A percentile compares a stretch with the other conserved stretches of the same genome.
phyloP scores from a whole-genome alignment of 2,329 filamentous ascomycete genomes.

The Mollisiaceae sp. region DNA sequence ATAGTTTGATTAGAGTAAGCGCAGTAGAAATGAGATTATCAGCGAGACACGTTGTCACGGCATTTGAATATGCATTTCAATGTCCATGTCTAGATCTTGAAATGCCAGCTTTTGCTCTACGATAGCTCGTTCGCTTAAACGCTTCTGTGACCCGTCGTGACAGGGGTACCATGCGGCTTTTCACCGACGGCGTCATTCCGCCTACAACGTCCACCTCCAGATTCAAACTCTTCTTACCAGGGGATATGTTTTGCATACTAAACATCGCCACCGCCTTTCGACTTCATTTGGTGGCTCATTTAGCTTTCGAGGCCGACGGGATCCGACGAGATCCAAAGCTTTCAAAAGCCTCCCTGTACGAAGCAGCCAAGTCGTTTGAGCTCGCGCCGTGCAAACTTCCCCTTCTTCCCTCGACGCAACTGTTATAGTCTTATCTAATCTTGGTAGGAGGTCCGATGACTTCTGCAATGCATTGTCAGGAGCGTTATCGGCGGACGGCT shows the following conservation, averaged over 20 bases:
- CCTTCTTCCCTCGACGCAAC: not conserved
- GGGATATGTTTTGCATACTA: not conserved
- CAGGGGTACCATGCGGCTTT: not conserved
- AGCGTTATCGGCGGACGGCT: slow-evolving; percentile 21
- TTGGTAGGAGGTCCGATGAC: slow-evolving; percentile 17
- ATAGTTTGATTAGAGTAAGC: slow-evolving; percentile 42
- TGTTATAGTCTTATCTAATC: slow-evolving; percentile 12
- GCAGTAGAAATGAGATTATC: not conserved
- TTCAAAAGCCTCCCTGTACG: too few species aligned
- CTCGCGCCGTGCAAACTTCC: not conserved
- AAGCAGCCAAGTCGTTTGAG: not conserved
- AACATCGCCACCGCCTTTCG: not conserved
- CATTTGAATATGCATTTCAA: not conserved
- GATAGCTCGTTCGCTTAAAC: not conserved
- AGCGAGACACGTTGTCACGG: not conserved
- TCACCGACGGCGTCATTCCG: not conserved
- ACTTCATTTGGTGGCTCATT: not conserved
- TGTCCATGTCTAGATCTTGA: not conserved
- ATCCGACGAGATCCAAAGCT: too few species aligned
- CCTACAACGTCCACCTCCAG: not conserved
- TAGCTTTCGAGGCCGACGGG: not conserved
- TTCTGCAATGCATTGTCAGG: slow-evolving; percentile 3
- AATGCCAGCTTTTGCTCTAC: not conserved
- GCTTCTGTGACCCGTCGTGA: slow-evolving; percentile 4
- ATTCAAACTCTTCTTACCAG: not conserved